Base-by-base conservation (phyloP, 2,329 filamentous ascomycete species). In the Aureobasidium lini region DNA sequence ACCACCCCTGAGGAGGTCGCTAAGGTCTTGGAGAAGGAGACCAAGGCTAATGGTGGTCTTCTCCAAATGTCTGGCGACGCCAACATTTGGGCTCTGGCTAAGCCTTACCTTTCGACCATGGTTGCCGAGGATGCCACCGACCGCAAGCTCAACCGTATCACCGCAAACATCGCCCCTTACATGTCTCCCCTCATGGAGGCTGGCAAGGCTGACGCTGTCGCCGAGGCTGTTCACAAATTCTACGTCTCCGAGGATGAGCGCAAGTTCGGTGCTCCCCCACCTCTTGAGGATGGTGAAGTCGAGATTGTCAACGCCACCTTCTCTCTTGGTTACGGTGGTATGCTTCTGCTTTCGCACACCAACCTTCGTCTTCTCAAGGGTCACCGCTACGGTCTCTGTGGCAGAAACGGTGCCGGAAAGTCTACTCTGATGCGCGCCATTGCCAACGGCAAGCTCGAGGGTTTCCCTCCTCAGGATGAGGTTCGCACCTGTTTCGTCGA, bases 351-450 rank as follows among this genome's bases (percentile, higher is more conserved):
- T 23, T 96, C 91, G 5, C 94, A 97, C 77, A 96, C 94, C 65
- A 97, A 96, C 73, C 80, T 99, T 44, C 87, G 91, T 43, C 84
- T 99, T 8, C 83, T 97, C 69, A 96, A 97, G 80, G 94, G 94
- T 60, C 94, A 97, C 75, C 88, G 94, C 61, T 99, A 99, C 72
- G 94, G 94, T 73, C 88, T 99, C 16, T 96, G 93, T 69, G 94
- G 94, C 68, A 89, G 93, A 68, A 99, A 99, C 73, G 94, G 94
- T 78, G 91, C 92, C 60, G 94, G 94, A 71, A 99, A 99, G 79
- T 97, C 94, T n/a, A 99, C 94, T 1, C 83, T 99, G 61, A 97
- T 99, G 94, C 89, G 90, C 72, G 91, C 89, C 72, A 99, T 99
- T 68, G 89, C 94, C 53, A 88, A 88, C 61, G 93, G 92, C 70